Base-by-base conservation (phyloP, 306 rosid species). In the Begonia loranthoides region DNA sequence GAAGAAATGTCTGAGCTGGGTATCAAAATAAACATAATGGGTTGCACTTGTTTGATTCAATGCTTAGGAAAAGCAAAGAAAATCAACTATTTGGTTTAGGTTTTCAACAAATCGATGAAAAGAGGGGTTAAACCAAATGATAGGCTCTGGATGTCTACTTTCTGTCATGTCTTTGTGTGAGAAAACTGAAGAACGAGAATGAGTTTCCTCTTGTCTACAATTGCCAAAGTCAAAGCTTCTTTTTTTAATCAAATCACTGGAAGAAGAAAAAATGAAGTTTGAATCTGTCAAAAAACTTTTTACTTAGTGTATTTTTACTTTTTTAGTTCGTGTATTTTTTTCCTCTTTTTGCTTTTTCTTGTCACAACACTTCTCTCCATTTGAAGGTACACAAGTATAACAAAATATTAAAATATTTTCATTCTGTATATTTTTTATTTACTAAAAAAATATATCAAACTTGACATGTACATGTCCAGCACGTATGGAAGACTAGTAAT, bases 21-120 rank as follows among this genome's bases (percentile, higher is more conserved):
- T 15, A 66, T 82, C 50, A 71, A 63, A 54, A 84, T 90, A 62
- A 86, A 80, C 43, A 92, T 86, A 57, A 90, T 90, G 94, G 87
- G 95, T 6, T 78, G 78, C 56, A 92, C 95, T 16, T 92, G 96
- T 71, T 70, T 92, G 94, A 79, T 86, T 69, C 93, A n/a, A n/a
- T n/a, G n/a, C n/a, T n/a, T n/a, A n/a, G n/a, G n/a, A n/a, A n/a
- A n/a, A n/a, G n/a, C n/a, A 76, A 64, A 63, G 83, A 70, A 81
- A 48, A 70, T 80, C 33, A 76, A 79, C 60, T 82, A 64, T 49
- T 57, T 80, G 62, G 84, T 73, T 13, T 60, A 59, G 51, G 93
- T 86, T 41, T 92, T 78, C 38, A 57, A 54, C 13, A 49, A 70
- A 47, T 70, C 82, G 0, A 57, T 85, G 15, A 79, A 68, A 56